These are phyloP conservation scores for Ascocoryne sarcoides DNA, from an alignment of 2,329 filamentous ascomycete species.

Conservation along the genomic window DNA sequence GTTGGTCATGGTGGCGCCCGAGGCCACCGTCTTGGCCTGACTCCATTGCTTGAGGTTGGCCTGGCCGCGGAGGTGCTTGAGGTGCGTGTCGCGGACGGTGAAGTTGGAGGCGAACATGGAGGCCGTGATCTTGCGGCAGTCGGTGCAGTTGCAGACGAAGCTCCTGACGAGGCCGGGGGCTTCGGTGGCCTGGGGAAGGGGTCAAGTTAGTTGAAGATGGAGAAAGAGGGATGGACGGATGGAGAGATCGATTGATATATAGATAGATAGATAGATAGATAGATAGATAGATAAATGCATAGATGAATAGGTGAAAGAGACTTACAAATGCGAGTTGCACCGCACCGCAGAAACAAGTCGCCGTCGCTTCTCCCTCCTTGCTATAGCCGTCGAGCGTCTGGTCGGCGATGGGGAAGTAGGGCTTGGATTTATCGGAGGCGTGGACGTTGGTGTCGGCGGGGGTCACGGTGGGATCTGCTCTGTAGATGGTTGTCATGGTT, in stretches of 20 bases:
- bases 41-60: slow-evolving; percentile 39
- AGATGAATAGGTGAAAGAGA: too few species aligned
- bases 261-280: too few species aligned
- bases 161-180: slow-evolving; percentile 37
- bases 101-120: slow-evolving; percentile 56
- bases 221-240: too few species aligned
- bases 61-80: slow-evolving; percentile 42
- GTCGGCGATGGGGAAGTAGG: slow-evolving; percentile 33
- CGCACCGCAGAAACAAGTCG: slow-evolving; percentile 49
- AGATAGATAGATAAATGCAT: too few species aligned
- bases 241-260: too few species aligned
- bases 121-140: slow-evolving; percentile 54
- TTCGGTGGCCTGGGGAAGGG: slow-evolving; percentile 33
- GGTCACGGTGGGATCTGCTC: too few species aligned
- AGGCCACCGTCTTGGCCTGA: slow-evolving; percentile 38
- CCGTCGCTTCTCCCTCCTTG: slow-evolving; percentile 40
- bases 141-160: slow-evolving; percentile 52
- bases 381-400: slow-evolving; percentile 36
- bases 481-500: too few species aligned
- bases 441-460: too few species aligned
- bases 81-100: slow-evolving; percentile 35
- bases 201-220: background rate
- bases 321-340: slow-evolving; percentile 46
- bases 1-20: slow-evolving; percentile 46
- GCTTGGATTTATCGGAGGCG: slow-evolving; percentile 22